Conservation (phyloP, 225 moss, liverwort and hornwort species). For the Polytrichum formosum region DNA sequence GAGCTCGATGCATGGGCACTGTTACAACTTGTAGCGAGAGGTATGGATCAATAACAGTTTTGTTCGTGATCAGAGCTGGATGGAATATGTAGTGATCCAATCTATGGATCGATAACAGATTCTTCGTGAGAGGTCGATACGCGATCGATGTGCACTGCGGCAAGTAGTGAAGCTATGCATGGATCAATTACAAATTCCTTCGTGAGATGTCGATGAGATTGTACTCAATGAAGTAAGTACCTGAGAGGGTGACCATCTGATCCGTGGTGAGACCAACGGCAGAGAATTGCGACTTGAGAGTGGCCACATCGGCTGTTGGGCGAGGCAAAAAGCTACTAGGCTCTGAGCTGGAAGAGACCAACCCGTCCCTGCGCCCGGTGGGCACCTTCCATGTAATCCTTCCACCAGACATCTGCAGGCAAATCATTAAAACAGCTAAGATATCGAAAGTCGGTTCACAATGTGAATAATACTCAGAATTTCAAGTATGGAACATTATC, state of each 20-base stretch:
- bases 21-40: too few species aligned
- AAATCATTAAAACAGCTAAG: not conserved
- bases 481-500: too few species aligned
- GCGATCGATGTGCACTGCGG: not conserved
- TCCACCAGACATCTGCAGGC: constrained; percentile 11
- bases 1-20: not conserved
- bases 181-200: not conserved
- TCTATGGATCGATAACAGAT: not conserved
- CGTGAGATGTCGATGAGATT: not conserved
- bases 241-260: constrained; percentile 25
- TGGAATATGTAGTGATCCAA: not conserved
- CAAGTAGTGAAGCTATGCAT: not conserved
- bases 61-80: not conserved
- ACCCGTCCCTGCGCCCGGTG: constrained; percentile 15
- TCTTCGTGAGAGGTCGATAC: too few species aligned
- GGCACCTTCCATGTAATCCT: constrained; percentile 3
- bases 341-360: constrained; percentile 8
- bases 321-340: constrained; percentile 1
- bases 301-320: not conserved
- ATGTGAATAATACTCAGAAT: too few species aligned
- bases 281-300: constrained; percentile 6
- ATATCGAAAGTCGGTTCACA: too few species aligned
- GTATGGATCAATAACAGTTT: not conserved
- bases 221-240: not conserved
- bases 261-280: constrained; percentile 1